Evolutionary conservation across 2,329 filamentous ascomycete genomes (phyloP), one percentile per base, ranked within the genome.

Genomic region (Arthrobotrys megalospora): DNA sequence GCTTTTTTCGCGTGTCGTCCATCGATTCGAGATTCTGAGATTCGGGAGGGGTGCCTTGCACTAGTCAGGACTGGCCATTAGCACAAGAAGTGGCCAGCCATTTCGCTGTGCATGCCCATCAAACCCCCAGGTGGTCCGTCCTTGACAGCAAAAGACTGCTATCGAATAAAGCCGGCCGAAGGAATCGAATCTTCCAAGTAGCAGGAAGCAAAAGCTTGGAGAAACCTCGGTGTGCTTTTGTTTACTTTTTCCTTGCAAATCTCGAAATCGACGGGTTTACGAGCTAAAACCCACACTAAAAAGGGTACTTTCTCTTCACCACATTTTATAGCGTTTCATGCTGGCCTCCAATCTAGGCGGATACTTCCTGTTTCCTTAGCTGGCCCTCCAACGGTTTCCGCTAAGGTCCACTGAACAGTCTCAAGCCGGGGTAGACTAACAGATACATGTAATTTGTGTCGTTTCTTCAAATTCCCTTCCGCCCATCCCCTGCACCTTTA

Each of bases 21-120:
- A 55, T 77, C 72, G 72, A 77, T 77, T 77, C 72, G 72, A 77
- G 72, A 77, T 77, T 76, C 50, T 60, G 47, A 73, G 69, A 73
- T 73, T 73, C 60, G 72, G 72, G 72, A 70, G 72, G 72, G 72
- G 72, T 70, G 72, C 72, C 72, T 77, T 77, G 72, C 72, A 47
- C 72, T 65, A 70, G 65, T 58, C 64, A 69, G 72, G 65, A 62
- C 72, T 65, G 64, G 65, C 34, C 58, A 69, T 77, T 58, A 63
- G 69, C 45, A 70, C 65, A 66, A 32, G 50, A 48, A 66, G 38
- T 55, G 58, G 63, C 64, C 72, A 68, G 64, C 71, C 71, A 67
- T 58, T 76, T 76, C 52, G 52, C 62, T 36, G 47, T 67, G 48
- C 62, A 52, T 58, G 70, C 52, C 70, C 64, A 70, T 70, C 58